Evolutionary conservation across 176 grass and related monocot species (phyloP), one percentile per base, ranked within the genome.

Genomic region (Aegilops bicornis): DNA sequence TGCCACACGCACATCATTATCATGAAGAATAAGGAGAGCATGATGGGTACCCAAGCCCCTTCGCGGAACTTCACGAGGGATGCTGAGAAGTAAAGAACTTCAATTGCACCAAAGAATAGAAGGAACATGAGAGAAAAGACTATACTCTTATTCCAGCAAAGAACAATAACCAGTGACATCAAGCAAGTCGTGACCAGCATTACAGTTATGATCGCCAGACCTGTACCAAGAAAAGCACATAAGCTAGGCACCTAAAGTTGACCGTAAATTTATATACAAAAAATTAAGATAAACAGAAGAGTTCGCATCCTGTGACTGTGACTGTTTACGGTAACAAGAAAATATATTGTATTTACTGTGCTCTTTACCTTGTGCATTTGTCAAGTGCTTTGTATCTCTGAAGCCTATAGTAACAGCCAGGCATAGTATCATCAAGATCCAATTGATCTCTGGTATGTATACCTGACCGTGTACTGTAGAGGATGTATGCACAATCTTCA

Each of bases 371-470:
- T 90, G 88, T 80, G 95, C 95, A 11, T 95, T 98, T 16, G 85
- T 93, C 61, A 98, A 76, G 14, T 83, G 89, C 40, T 98, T 98
- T 6, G 95, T 95, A 50, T 98, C 84, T 87, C 91, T 91, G 85
- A 98, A 98, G 50, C 95, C 95, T 37, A 98, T 79, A 14, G 93
- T 98, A 52, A 98, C 93, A 88, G 95, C 79, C 50, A 98, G 73
- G 47, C 95, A 98, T 60, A 98, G 50, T 36, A 98, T 63, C 95
- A 98, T 98, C 73, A 98, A n/a, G 11, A 90, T 98, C 95, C 95
- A 95, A 64, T 98, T 98, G 80, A 95, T 98, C 87, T 98, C 93
- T 11, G 96, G 96, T 65, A 98, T 95, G 82, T 98, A 98, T 89
- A 98, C 94, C 81, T 95, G 96, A 3, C 96, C 96, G 69, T 95